These are phyloP conservation scores for Saprolegnia diclina DNA, from an alignment of 352 stramenopile genomes.

Conservation along the genomic window DNA sequence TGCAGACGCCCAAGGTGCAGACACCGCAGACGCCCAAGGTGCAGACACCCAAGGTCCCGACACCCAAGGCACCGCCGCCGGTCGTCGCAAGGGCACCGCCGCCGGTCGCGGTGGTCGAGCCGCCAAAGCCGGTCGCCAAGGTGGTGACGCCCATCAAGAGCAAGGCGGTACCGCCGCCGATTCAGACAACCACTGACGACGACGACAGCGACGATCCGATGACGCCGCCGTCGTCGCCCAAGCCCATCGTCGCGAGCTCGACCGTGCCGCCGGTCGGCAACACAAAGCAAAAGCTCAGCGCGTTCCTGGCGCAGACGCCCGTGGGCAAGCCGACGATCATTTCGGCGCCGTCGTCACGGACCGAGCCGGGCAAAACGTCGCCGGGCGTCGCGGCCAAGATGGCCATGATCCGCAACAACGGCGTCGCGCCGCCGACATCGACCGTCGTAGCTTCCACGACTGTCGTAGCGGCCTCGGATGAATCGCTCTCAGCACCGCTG, in stretches of 20 bases:
- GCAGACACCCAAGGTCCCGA: neutral
- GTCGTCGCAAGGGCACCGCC: neutral
- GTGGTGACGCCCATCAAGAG: neutral
- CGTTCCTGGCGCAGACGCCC: slow-evolving; percentile 23
- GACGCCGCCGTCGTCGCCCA: neutral
- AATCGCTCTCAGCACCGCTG: too few species aligned
- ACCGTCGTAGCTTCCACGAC: neutral
- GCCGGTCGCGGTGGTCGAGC: neutral
- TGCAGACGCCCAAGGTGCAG: neutral
- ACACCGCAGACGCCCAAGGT: slow-evolving; percentile 5
- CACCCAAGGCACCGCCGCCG: neutral
- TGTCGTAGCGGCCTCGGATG: too few species aligned
- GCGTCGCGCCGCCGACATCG: neutral
- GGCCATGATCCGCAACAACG: neutral
- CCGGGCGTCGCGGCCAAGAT: neutral
- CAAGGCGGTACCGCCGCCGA: neutral
- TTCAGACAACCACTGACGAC: neutral
- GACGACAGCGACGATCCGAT: neutral
- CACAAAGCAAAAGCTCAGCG: neutral
- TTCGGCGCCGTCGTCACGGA: slow-evolving; percentile 14
- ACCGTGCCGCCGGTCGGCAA: slow-evolving; percentile 4
- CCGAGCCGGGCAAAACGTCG: neutral
- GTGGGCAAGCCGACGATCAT: slow-evolving; percentile 8
- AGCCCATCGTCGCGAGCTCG: neutral
- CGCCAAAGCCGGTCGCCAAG: neutral